Evolutionary conservation across 257 asterid species (phyloP), one percentile per base, ranked within the genome.

Genomic region (Solanum tarijense): DNA sequence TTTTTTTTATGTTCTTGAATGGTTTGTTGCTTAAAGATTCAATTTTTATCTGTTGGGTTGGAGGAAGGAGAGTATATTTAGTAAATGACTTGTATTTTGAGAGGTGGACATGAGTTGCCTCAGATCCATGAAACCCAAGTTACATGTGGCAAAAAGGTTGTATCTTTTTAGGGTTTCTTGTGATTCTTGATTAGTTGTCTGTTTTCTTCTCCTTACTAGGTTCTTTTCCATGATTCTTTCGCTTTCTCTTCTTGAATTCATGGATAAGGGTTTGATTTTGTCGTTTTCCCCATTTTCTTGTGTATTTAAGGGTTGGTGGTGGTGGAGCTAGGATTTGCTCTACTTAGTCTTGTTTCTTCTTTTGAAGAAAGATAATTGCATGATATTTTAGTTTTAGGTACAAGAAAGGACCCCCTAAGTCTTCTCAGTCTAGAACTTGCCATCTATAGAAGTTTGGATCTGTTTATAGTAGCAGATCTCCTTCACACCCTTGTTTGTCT

Each of bases 71-170:
- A 83, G 41, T 78, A 46, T 89, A 27, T 39, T 85, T 25, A 69
- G 68, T 74, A 60, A 84, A 78, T 81, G 41, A 90, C 48, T 43
- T 21, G 74, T 85, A 71, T 78, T 92, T 93, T 89, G 48, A 69
- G 94, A 90, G 97, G 96, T 90, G 89, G 91, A 90, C 92, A 88
- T 27, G 94, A 89, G 88, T 95, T 93, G 88, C 94, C 94, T 95
- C 84, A 90, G 95, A 95, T 95, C 96, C 96, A 90, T 91, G 98
- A 92, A 93, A 94, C 91, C 91, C 86, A 89, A 89, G 83, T 91
- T 89, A 91, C 96, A 93, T 89, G 93, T 93, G 95, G 90, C 94
- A 86, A 92, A 91, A 93, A 94, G 94, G 88, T 88, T 16, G 35
- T 43, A 90, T 88, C 93, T 89, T 91, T 88, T 13, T 87, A 86